Base-by-base conservation (phyloP, 768 basidiomycete species). In the Naganishia antarctica region DNA sequence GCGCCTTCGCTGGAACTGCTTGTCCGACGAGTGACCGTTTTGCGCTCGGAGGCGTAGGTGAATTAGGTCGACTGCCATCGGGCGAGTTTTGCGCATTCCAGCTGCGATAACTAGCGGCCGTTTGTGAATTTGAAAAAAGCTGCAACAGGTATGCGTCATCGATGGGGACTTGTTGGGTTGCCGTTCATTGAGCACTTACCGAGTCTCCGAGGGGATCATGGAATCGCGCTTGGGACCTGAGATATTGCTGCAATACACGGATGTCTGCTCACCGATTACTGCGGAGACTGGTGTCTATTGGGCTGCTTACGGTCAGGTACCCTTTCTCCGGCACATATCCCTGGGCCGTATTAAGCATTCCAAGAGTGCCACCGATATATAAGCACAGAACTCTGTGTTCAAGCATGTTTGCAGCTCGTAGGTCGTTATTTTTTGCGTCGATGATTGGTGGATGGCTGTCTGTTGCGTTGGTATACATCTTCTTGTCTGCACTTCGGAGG, bases 201-300 rank as follows among this genome's bases (percentile, higher is more conserved):
- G 91, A 92, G 65, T 90, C 86, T 74, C 89, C 87, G 25, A 86
- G 78, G 3, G 92, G 93, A 69, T 97, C 93, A 76, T 97, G 90
- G 71, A 97, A 97, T 13, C 93, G 85, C 41, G 84, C 84, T 77
- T 92, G 90, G 69, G 86, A 86, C 69, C 83, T 81, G 29, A 94
- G 83, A 0, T 87, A 90, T 76, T 90, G 60, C 67, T 69, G 29
- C 29, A 3, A 26, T 32, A n/a, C 23, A 28, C 12, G 16, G 23
- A 9, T 3, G 31, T 44, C 21, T 28, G 40, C 32, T 13, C n/a
- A 31, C 2, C 9, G 43, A 3, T 37, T 31, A 32, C 15, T 12
- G 53, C 16, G 1, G 4, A 37, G 8, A 12, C 4, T 25, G 7
- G 18, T 21, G 13, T n/a, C n/a, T n/a, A n/a, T n/a, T n/a, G n/a